Evolutionary conservation across 2,329 filamentous ascomycete species (phyloP).

Genomic region (Verticillium nonalfalfae): DNA sequence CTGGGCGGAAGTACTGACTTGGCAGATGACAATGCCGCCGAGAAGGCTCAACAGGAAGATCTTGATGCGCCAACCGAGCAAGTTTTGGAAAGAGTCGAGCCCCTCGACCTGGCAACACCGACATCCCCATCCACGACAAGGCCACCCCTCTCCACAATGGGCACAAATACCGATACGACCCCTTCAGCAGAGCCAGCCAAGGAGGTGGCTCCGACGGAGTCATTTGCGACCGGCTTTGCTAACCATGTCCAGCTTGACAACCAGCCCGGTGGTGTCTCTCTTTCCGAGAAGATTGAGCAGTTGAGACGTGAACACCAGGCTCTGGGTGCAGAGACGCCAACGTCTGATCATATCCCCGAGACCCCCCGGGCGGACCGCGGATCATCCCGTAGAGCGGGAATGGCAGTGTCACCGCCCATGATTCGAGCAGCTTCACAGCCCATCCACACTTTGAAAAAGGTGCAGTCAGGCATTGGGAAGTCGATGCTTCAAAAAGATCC

Average conservation of each 20-base stretch:
- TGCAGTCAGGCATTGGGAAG: constrained; percentile 35
- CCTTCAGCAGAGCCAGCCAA: neutral
- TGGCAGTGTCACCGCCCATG: constrained; percentile 44
- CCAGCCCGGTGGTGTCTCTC: constrained; percentile 12
- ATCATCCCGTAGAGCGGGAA: constrained; percentile 36
- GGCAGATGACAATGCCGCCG: neutral
- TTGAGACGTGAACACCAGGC: constrained; percentile 43
- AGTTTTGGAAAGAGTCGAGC: constrained; percentile 39
- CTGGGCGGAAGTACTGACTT: neutral
- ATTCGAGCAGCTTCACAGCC: constrained; percentile 48
- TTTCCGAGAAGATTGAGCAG: constrained; percentile 43
- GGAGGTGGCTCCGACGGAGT: neutral
- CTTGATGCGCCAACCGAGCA: constrained; percentile 22
- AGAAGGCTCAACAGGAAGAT: constrained; percentile 12
- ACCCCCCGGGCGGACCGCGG: constrained; percentile 25
- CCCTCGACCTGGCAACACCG: constrained; percentile 41
- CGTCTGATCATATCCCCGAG: constrained; percentile 11
- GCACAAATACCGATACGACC: neutral
- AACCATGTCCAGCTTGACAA: neutral
- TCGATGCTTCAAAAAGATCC: constrained; percentile 25
- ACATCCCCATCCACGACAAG: constrained; percentile 17
- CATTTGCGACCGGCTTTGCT: neutral
- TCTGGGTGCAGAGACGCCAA: constrained; percentile 8
- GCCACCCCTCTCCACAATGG: neutral
- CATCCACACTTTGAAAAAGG: constrained; percentile 35